Evolutionary conservation across 2,329 filamentous ascomycete genomes (phyloP), one percentile per base, ranked within the genome.

Genomic region (Paecilomyces variotii): DNA sequence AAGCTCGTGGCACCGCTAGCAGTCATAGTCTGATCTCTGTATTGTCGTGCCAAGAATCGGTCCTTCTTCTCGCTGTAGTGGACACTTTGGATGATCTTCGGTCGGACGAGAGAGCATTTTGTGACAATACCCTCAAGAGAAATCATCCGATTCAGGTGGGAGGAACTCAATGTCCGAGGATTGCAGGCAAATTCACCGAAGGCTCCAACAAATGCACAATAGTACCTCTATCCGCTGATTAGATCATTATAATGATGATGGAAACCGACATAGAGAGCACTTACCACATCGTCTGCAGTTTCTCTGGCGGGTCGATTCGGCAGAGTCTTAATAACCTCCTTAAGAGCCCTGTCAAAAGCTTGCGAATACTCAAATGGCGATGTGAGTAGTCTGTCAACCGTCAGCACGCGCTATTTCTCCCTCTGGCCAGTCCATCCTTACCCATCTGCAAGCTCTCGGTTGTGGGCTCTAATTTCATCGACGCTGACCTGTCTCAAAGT

Each of bases 101-200:
- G 94, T 58, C 95, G 85, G 62, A 99, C 96, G 24, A 99, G 82
- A 26, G 92, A 97, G 76, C 91, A 96, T 74, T 94, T 89, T 35
- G 94, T 99, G 50, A 99, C 94, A 68, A 99, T 99, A 53, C 94
- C 94, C 76, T 99, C 94, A 56, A 99, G 82, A 2, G 92, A 96
- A 12, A 99, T 90, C 92, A 99, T 97, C 70, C 90, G 87, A 75
- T 99, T 99, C 58, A 99, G 83, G 68, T 96, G 90, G 49, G 86
- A 82, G 2, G 93, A 97, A 55, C 90, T 90, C 30, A 99, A 79
- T 0, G 94, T 97, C 65, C 94, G 86, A 49, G 94, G 94, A 70
- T 97, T 99, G 82, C 92, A 97, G 11, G 92, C 84, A 72, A 90
- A 94, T 72, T 97, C 87, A 64, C 95, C 94, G 71, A 99, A 99